phyloP scores from a whole-genome alignment of 352 stramenopile genomes.

The Phytophthora agathidicida region DNA sequence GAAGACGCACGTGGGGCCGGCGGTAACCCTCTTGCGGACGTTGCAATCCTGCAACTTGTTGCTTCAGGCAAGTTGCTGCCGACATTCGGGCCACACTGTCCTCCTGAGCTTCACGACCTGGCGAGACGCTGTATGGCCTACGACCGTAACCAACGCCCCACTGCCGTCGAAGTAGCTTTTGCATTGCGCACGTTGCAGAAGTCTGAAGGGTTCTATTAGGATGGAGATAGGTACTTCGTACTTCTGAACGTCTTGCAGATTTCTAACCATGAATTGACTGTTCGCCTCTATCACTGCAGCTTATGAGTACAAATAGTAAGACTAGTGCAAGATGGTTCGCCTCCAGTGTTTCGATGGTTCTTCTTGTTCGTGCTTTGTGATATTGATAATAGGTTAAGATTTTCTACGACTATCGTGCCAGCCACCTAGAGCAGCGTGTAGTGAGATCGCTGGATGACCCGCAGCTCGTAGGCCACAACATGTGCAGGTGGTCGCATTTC shows the following conservation, averaged over 20 bases:
- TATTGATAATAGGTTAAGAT: constrained; percentile 21
- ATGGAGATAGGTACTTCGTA: background rate
- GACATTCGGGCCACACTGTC: constrained; percentile 47
- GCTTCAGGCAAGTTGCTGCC: constrained; percentile 47
- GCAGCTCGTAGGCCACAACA: constrained; percentile 50
- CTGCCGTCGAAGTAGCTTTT: constrained; percentile 57
- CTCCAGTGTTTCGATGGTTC: background rate
- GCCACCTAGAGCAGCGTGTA: constrained; percentile 30
- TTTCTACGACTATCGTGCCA: constrained; percentile 9
- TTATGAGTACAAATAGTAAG: too few species aligned
- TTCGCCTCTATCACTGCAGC: too few species aligned
- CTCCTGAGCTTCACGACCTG: constrained; percentile 40
- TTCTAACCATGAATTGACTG: background rate
- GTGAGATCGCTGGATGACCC: constrained; percentile 36
- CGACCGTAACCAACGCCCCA: constrained; percentile 41
- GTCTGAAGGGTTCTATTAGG: constrained; percentile 27
- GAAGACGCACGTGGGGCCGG: constrained; percentile 35
- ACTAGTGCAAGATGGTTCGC: too few species aligned
- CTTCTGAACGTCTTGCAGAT: background rate
- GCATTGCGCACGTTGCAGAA: constrained; percentile 52
- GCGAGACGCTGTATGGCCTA: constrained; percentile 50
- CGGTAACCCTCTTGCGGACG: constrained; percentile 43
- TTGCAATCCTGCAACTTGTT: constrained; percentile 62
- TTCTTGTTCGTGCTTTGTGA: constrained; percentile 4
- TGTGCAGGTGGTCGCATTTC: constrained; percentile 43